Conservation (phyloP, 2,329 filamentous ascomycete species). For the Talaromyces atroroseus region DNA sequence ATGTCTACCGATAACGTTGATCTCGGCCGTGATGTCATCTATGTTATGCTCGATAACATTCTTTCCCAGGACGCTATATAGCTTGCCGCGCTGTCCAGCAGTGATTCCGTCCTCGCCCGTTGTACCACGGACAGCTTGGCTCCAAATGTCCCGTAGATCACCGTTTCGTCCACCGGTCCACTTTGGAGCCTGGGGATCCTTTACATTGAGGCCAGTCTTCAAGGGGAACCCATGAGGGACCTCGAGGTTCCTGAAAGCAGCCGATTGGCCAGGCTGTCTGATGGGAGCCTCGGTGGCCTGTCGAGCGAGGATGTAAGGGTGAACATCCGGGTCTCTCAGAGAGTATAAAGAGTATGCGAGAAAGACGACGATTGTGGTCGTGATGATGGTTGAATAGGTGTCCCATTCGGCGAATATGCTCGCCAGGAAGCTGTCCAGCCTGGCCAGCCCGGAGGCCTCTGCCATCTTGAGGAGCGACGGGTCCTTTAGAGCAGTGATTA, state of each 20-base stretch:
- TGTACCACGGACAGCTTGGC: slow-evolving; percentile 60
- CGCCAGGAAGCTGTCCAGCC: slow-evolving; percentile 66
- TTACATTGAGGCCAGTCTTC: slow-evolving; percentile 72
- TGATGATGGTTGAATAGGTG: slow-evolving; percentile 67
- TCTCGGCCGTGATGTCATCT: slow-evolving; percentile 72
- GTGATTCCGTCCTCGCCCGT: slow-evolving; percentile 57
- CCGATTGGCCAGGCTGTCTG: slow-evolving; percentile 76
- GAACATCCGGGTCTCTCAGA: slow-evolving; percentile 76
- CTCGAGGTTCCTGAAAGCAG: slow-evolving; percentile 77
- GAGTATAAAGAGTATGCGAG: slow-evolving; percentile 66
- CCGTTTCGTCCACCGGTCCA: slow-evolving; percentile 81
- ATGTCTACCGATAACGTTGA: slow-evolving; percentile 79
- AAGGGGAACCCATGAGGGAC: slow-evolving; percentile 80
- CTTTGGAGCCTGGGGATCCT: slow-evolving; percentile 70
- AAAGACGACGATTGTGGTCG: slow-evolving; percentile 60
- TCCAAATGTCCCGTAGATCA: slow-evolving; percentile 89
- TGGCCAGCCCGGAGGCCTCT: slow-evolving; percentile 53
- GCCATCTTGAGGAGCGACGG: slow-evolving; percentile 25
- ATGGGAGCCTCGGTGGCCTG: slow-evolving; percentile 75
- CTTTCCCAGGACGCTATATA: slow-evolving; percentile 74
- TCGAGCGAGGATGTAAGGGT: slow-evolving; percentile 82
- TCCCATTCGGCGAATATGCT: slow-evolving; percentile 75
- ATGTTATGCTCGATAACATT: slow-evolving; percentile 67
- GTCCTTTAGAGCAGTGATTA: slow-evolving; percentile 6
- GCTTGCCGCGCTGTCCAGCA: slow-evolving; percentile 58